Percentiles rank a stretch among this genome's conserved stretches.
Conservation (phyloP, 805 yeast genomes). For the Nakazawaea molendinolei region DNA sequence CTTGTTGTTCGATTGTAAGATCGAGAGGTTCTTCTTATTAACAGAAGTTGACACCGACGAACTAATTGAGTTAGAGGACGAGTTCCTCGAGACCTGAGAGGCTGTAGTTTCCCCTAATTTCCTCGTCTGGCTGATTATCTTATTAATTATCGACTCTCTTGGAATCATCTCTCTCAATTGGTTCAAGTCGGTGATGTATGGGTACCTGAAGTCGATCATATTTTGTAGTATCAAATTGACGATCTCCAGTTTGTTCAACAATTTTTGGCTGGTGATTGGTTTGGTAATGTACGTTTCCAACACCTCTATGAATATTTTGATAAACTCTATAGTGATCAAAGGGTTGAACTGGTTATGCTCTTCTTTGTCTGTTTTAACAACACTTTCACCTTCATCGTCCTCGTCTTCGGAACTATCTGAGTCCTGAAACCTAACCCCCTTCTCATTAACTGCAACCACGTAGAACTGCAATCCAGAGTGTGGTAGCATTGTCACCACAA, state of each 20-base stretch:
- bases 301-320: slow-evolving; percentile 31
- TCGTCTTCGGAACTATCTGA: too few relatives aligned
- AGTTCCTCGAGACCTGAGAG: slow-evolving; percentile 18
- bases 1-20: slow-evolving; percentile 26
- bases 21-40: slow-evolving; percentile 9
- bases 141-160: slow-evolving; percentile 46
- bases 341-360: slow-evolving; percentile 30
- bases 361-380: slow-evolving; percentile 8
- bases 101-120: slow-evolving; percentile 26
- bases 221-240: slow-evolving; percentile 67
- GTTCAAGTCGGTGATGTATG: slow-evolving; percentile 67
- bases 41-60: neutral
- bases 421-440: too few relatives aligned
- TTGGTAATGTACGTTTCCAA: slow-evolving; percentile 36
- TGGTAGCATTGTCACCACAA: too few relatives aligned
- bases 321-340: slow-evolving; percentile 33
- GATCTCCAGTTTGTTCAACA: slow-evolving; percentile 67
- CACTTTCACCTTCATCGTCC: slow-evolving; percentile 5
- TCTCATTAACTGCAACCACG: too few relatives aligned
- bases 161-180: slow-evolving; percentile 67
- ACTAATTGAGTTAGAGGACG: slow-evolving; percentile 7
- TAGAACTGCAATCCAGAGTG: too few relatives aligned
- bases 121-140: slow-evolving; percentile 37
- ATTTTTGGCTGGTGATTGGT: slow-evolving; percentile 48
- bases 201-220: slow-evolving; percentile 72